Base-by-base conservation (phyloP, 2,329 filamentous ascomycete species). In the Scytalidium lignicola region DNA sequence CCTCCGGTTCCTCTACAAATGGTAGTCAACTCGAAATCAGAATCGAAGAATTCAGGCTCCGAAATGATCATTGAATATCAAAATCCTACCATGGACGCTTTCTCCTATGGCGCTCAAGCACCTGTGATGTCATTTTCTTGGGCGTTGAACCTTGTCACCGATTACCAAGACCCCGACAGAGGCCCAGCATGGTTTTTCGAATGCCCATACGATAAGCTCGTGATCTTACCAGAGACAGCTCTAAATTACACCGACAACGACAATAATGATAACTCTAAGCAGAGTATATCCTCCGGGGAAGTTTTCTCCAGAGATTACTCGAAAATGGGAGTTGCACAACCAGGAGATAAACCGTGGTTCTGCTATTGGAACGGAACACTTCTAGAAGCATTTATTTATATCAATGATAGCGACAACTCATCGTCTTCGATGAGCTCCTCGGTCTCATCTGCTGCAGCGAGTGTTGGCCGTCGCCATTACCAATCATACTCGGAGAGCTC, bases 321-420 rank as follows among this genome's bases (percentile, higher is more conserved):
- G 50, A 42, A 58, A 49, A 55, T 57, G 54, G 63, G 70, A 45
- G 69, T 73, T 48, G 62, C 69, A 10, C 62, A 69, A 49, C 71
- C 74, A n/a, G 79, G 79, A 8, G 79, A 85, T 29, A 74, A 73
- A 51, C 82, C 83, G 2, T 88, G 83, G 83, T 84, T 81, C 58
- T 88, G 83, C 64, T 79, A 78, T 62, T 88, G 82, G 82, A 87
- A 87, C 60, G 69, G 72, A 13, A 87, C 83, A 0, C 72, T 81
- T 47, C 71, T 86, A 44, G 83, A 87, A 62, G 78, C 79, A 32
- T 86, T 85, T 64, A 74, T 88, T 43, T 88, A 85, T 58, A 70
- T 80, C 47, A 74, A 79, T 47, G 8, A 37, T n/a, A 37, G 8
- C 15, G n/a, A 13, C 5, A 37, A 28, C 54, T 41, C 22, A 21